phyloP scores from a whole-genome alignment of 129 eudicot species.

The Scalesia atractyloides region DNA sequence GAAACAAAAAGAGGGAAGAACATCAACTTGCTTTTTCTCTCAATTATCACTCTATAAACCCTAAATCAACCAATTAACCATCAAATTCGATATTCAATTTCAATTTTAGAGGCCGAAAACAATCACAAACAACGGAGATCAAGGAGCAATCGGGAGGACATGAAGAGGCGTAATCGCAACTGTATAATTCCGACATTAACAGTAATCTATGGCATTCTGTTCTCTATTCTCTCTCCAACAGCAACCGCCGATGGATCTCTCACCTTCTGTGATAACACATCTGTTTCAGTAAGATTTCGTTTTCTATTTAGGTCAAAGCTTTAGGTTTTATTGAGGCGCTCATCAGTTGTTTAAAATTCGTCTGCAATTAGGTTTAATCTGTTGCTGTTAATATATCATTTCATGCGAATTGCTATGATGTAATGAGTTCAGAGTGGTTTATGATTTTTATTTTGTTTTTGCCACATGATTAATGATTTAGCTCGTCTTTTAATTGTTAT shows the following conservation, averaged over 20 bases:
- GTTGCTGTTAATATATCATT: background rate
- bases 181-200: conserved; percentile 9
- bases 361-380: conserved; percentile 5
- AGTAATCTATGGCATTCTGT: conserved; percentile 22
- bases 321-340: too few species aligned
- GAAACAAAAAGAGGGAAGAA: conserved; percentile 23
- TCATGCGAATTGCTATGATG: conserved; percentile 6
- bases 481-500: conserved; percentile 4
- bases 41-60: conserved; percentile 6
- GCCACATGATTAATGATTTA: background rate
- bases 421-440: background rate
- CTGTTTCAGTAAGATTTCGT: conserved; percentile 34
- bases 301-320: too few species aligned
- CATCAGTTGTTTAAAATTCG: too few species aligned
- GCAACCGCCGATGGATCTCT: conserved; percentile 40
- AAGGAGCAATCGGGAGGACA: conserved; percentile 18
- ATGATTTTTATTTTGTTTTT: background rate
- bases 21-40: conserved; percentile 8
- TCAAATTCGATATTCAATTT: conserved; percentile 22
- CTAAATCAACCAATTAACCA: conserved; percentile 15
- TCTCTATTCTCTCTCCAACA: conserved; percentile 25
- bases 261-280: conserved; percentile 36
- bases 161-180: conserved; percentile 28
- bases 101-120: conserved; percentile 7
- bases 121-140: conserved; percentile 11